Evolutionary conservation across 306 rosid genomes (phyloP), one percentile per base, ranked within the genome.

Genomic region (Purshia tridentata): DNA sequence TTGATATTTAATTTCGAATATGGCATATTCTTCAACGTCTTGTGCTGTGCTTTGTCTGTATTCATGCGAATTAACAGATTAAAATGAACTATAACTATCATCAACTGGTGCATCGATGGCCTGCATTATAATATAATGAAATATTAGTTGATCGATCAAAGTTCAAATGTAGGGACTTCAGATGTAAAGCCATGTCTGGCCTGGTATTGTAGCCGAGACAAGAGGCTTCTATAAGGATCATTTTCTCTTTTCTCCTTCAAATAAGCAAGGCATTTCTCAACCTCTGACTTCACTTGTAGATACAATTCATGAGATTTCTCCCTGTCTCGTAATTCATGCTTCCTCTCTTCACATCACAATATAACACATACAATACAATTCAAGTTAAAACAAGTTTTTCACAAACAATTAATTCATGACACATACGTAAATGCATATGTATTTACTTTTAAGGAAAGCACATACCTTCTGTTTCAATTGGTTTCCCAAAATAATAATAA

Each of bases 401-500:
- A 52, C 51, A 1, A 8, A 3, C 18, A 13, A 14, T 53, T 19
- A 70, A 29, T 55, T 41, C 42, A 57, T 19, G 22, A 15, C 1
- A 60, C 62, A 22, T 22, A 4, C 8, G 3, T 22, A 11, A 56
- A 56, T 11, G 22, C 62, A 56, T 22, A 44, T 44, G 47, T 44
- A 8, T 44, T 1, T 44, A 8, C 35, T 29, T 29, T 29, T 1
- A 29, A 29, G 35, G 47, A 44, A 44, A 6, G 9, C 47, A 44
- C 6, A 44, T 81, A 93, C 98, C 96, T 85, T 87, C 65, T 0
- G 96, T 91, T 85, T 91, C 96, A 46, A 94, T 74, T 69, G 96
- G 88, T 84, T 86, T 94, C 82, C 98, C 97, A 57, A 94, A 89
- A 74, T 82, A 86, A 59, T 74, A 91, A 81, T 94, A 94, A 84